These are phyloP conservation scores for Kuraishia borneana DNA, from an alignment of 805 yeast species.

Conservation along the genomic window DNA sequence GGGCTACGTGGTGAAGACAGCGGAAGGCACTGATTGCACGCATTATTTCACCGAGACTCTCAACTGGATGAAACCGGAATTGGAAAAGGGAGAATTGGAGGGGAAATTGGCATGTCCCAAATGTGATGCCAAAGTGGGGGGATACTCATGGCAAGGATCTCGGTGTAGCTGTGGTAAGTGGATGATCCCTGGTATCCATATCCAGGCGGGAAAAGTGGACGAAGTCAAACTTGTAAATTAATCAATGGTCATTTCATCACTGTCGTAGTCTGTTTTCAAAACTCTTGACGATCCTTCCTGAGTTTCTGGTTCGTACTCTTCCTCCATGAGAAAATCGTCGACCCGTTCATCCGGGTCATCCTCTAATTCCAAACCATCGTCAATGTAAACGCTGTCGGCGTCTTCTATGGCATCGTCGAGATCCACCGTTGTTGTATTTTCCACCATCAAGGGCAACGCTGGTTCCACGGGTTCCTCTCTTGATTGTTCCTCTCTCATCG, in stretches of 20 bases:
- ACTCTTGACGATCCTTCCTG: conserved; percentile 9
- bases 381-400: conserved; percentile 3
- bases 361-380: conserved; percentile 12
- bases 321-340: conserved; percentile 36
- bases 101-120: conserved; percentile 83
- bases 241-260: conserved; percentile 18
- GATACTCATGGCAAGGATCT: conserved; percentile 89
- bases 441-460: conserved; percentile 1
- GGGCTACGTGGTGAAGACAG: conserved; percentile 34
- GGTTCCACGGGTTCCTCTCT: conserved; percentile 4
- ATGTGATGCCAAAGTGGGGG: conserved; percentile 80
- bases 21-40: conserved; percentile 52
- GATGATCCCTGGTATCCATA: conserved; percentile 86
- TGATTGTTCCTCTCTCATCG: conserved; percentile 12
- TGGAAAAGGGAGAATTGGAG: conserved; percentile 65
- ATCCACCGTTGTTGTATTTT: not conserved
- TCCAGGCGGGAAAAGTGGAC: conserved; percentile 76
- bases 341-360: not conserved
- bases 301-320: conserved; percentile 32
- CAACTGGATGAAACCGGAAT: conserved; percentile 81
- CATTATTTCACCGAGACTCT: conserved; percentile 86
- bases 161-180: conserved; percentile 92
- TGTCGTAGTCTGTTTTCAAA: not conserved
- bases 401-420: conserved; percentile 2
- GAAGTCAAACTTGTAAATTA: conserved; percentile 22